Conservation (phyloP, 2,329 filamentous ascomycete genomes). For the Colletotrichum spinosum region DNA sequence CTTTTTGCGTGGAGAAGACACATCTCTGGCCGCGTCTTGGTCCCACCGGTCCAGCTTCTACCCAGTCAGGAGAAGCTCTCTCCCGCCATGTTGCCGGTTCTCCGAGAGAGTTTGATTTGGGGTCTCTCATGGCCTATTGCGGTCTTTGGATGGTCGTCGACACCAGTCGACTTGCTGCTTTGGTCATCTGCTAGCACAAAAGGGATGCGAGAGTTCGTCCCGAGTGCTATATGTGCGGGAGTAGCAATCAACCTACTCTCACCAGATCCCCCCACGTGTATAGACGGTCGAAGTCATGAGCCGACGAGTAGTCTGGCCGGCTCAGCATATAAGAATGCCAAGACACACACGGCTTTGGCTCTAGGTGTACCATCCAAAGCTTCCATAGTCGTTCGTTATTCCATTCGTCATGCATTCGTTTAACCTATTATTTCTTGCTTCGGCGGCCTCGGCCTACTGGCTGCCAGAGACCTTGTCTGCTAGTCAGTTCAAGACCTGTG, state of each 20-base stretch:
- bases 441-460: conserved; percentile 20
- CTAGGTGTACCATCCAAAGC: no score
- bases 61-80: not conserved
- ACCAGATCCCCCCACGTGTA: not conserved
- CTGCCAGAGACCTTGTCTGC: conserved; percentile 23
- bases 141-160: not conserved
- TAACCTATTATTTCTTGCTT: not conserved
- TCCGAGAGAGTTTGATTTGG: not conserved
- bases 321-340: not conserved
- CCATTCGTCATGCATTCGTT: not conserved
- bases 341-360: not conserved
- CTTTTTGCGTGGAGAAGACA: not conserved
- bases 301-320: not conserved
- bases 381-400: not conserved
- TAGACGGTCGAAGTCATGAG: not conserved
- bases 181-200: not conserved
- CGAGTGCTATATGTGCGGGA: conserved; percentile 1
- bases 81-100: not conserved
- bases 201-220: conserved; percentile 3
- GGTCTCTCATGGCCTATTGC: not conserved
- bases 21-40: not conserved
- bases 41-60: not conserved
- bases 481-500: conserved; percentile 23
- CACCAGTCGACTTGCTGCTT: not conserved
- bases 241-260: not conserved